Conservation (phyloP, 768 basidiomycete genomes). For the Hydnomerulius pinastri region DNA sequence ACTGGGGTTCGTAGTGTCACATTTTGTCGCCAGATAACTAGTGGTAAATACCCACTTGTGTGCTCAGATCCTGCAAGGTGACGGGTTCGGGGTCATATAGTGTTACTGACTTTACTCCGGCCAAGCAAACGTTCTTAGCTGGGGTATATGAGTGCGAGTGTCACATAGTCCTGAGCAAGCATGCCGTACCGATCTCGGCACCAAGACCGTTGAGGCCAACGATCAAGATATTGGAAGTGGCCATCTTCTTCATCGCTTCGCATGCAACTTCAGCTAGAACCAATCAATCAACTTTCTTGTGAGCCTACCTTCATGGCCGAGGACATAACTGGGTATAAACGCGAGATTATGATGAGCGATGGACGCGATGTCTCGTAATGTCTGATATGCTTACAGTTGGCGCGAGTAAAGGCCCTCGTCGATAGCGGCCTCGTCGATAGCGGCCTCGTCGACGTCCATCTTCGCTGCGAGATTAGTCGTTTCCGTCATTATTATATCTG, state of each 20-base stretch:
- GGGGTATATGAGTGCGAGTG: conserved; percentile 16
- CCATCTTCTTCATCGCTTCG: conserved; percentile 98
- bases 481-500: conserved; percentile 36
- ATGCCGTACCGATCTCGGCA: conserved; percentile 82
- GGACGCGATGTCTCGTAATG: conserved; percentile 13
- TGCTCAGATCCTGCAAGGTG: conserved; percentile 85
- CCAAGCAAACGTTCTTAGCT: conserved; percentile 93
- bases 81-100: conserved; percentile 93
- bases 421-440: conserved; percentile 85
- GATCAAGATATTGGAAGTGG: conserved; percentile 90
- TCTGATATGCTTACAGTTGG: conserved; percentile 67
- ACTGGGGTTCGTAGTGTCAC: conserved; percentile 49
- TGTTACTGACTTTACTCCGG: conserved; percentile 97
- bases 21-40: not conserved
- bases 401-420: conserved; percentile 94
- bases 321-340: conserved; percentile 69
- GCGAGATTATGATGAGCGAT: conserved; percentile 22
- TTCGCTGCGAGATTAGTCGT: conserved; percentile 39
- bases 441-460: conserved; percentile 86
- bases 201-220: conserved; percentile 92
- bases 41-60: conserved; percentile 61
- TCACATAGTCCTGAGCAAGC: not conserved
- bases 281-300: not conserved
- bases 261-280: conserved; percentile 18
- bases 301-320: conserved; percentile 87